These are phyloP conservation scores for Fomitopsis pulvina DNA, from an alignment of 768 basidiomycete genomes.

Conservation along the genomic window DNA sequence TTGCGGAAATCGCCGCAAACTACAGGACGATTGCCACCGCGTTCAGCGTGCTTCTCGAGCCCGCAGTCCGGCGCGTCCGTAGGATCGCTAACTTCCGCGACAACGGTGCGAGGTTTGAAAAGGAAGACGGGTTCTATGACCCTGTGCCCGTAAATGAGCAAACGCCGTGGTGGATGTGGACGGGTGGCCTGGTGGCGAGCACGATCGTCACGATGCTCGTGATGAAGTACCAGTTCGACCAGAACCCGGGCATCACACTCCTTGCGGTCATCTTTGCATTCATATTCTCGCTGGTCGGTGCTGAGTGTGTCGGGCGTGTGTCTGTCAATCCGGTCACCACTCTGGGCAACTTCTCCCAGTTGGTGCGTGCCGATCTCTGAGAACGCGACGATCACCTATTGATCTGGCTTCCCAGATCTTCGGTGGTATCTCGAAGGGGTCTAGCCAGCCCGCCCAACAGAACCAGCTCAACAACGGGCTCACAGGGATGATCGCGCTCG, in stretches of 20 bases:
- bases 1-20: slow-evolving; percentile 15
- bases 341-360: slow-evolving; percentile 16
- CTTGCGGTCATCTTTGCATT: slow-evolving; percentile 18
- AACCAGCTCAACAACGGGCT: slow-evolving; percentile 18
- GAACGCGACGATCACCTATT: neutral
- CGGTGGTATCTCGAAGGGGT: slow-evolving; percentile 17
- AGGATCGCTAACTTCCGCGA: neutral
- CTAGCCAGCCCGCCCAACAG: slow-evolving; percentile 2
- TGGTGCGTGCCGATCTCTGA: neutral
- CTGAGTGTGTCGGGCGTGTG: slow-evolving; percentile 16
- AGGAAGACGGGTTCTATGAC: slow-evolving; percentile 12
- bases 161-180: slow-evolving; percentile 16
- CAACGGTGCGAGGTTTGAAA: neutral
- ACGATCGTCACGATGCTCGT: slow-evolving; percentile 15
- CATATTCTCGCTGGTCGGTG: slow-evolving; percentile 18
- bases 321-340: slow-evolving; percentile 19
- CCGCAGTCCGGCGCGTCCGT: neutral
- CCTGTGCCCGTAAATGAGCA: slow-evolving; percentile 15
- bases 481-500: slow-evolving; percentile 18
- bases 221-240: slow-evolving; percentile 18
- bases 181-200: slow-evolving; percentile 11
- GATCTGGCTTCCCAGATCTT: slow-evolving; percentile 6
- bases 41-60: slow-evolving; percentile 5
- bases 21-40: slow-evolving; percentile 8
- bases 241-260: slow-evolving; percentile 17